phyloP scores from a whole-genome alignment of 2,329 filamentous ascomycete genomes.

The Colletotrichum tanaceti region DNA sequence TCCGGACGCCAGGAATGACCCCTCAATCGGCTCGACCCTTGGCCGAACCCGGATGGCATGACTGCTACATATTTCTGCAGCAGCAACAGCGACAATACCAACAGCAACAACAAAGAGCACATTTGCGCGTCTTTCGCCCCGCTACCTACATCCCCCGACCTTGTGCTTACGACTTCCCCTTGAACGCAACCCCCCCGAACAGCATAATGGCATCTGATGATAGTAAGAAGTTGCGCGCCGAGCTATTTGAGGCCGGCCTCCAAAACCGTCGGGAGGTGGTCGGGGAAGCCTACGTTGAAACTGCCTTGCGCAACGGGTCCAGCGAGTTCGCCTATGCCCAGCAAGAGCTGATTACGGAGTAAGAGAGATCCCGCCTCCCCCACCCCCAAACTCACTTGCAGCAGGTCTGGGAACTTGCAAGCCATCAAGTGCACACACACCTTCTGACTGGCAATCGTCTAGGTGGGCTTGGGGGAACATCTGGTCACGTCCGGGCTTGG shows the following conservation, averaged over 20 bases:
- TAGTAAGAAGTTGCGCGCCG: conserved; percentile 22
- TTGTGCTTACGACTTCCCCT: neutral
- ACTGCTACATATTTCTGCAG: neutral
- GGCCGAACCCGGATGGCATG: neutral
- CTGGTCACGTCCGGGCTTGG: conserved; percentile 71
- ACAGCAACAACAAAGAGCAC: neutral
- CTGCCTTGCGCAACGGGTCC: conserved; percentile 63
- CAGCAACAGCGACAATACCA: no score
- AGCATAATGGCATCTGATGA: conserved; percentile 24
- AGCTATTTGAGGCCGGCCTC: conserved; percentile 69
- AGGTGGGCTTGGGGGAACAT: conserved; percentile 67
- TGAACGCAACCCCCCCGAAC: no score
- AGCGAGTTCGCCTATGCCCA: conserved; percentile 68
- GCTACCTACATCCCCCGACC: no score
- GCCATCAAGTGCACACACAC: no score
- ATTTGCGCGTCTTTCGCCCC: neutral
- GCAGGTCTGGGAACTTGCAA: no score
- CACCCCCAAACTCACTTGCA: neutral
- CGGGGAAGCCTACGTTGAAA: conserved; percentile 69
- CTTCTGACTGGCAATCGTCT: neutral
- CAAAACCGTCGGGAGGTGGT: conserved; percentile 69
- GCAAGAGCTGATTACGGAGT: conserved; percentile 72
- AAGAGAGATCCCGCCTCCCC: neutral
- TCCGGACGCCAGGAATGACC: neutral
- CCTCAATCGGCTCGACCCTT: neutral